A percentile compares a stretch with the other conserved stretches of the same genome.
phyloP scores from a whole-genome alignment of 2,329 filamentous ascomycete species.

The Epichloe bromicola region DNA sequence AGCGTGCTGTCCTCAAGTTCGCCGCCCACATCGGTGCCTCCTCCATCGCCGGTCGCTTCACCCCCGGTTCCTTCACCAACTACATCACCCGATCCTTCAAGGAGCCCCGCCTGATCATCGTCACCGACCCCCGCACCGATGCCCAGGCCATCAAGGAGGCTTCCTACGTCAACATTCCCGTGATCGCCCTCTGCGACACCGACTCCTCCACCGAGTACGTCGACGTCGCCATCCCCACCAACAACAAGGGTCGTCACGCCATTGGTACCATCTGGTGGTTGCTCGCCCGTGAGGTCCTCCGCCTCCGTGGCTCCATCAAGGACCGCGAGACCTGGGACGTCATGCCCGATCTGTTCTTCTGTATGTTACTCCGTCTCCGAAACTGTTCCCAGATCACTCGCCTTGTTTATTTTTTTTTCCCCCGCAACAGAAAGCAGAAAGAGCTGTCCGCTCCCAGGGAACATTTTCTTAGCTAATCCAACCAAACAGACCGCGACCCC shows the following conservation, averaged over 20 bases:
- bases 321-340: conserved; percentile 97
- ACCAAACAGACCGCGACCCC: conserved; percentile 70
- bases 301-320: conserved; percentile 92
- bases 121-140: conserved; percentile 98
- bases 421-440: background rate
- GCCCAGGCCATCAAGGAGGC: conserved; percentile 99
- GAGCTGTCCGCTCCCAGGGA: background rate
- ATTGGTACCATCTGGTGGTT: conserved; percentile 99
- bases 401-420: background rate
- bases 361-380: conserved; percentile 29
- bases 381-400: background rate
- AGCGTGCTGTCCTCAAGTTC: conserved; percentile 99
- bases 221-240: conserved; percentile 98
- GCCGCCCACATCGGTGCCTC: conserved; percentile 95
- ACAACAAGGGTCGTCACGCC: conserved; percentile 99
- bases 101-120: conserved; percentile 98
- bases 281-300: conserved; percentile 98
- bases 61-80: conserved; percentile 99
- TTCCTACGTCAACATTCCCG: conserved; percentile 99
- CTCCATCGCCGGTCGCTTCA: conserved; percentile 98
- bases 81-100: conserved; percentile 99
- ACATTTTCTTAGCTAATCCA: conserved; percentile 7
- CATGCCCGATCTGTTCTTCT: conserved; percentile 99
- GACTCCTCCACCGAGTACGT: conserved; percentile 99
- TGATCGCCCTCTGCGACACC: conserved; percentile 97